A percentile compares a stretch with the other conserved stretches of the same genome.
These are phyloP conservation scores for Lactuca sativa DNA, from an alignment of 129 eudicot species.

Conservation along the genomic window DNA sequence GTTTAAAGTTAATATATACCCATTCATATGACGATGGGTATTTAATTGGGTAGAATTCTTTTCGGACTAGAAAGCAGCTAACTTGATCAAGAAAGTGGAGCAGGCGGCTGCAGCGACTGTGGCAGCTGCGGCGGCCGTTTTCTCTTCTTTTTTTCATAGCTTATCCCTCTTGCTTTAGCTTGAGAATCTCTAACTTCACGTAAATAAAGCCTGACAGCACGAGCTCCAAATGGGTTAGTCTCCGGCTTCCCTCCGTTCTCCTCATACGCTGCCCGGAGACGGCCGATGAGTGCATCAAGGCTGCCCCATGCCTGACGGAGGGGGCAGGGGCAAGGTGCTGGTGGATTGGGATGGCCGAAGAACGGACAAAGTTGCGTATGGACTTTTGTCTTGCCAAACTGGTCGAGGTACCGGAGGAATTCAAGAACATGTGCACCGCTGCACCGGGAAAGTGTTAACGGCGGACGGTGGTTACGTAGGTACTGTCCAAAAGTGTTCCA, in stretches of 20 bases:
- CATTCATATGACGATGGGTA: slow-evolving; percentile 14
- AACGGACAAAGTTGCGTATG: slow-evolving; percentile 81
- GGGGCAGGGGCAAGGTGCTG: slow-evolving; percentile 89
- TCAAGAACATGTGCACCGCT: slow-evolving; percentile 88
- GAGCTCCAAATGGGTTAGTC: slow-evolving; percentile 78
- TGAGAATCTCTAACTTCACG: slow-evolving; percentile 86
- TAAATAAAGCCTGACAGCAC: slow-evolving; percentile 77
- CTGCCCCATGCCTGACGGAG: slow-evolving; percentile 91
- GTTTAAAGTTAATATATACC: slow-evolving; percentile 19
- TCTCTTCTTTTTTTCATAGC: slow-evolving; percentile 85
- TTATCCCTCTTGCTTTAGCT: slow-evolving; percentile 78
- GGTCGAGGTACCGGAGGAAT: slow-evolving; percentile 75
- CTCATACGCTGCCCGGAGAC: slow-evolving; percentile 80
- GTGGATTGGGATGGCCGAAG: slow-evolving; percentile 76
- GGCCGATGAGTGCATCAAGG: slow-evolving; percentile 82
- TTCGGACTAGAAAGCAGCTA: slow-evolving; percentile 19
- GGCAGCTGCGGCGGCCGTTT: slow-evolving; percentile 54
- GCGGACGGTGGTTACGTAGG: slow-evolving; percentile 91
- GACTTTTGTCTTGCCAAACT: slow-evolving; percentile 79
- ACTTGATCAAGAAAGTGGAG: slow-evolving; percentile 44
- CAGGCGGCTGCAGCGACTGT: slow-evolving; percentile 18
- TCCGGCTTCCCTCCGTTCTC: slow-evolving; percentile 85
- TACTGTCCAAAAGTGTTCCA: slow-evolving; percentile 94
- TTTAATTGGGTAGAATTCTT: slow-evolving; percentile 2
- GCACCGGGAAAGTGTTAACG: slow-evolving; percentile 67